phyloP scores from a whole-genome alignment of 2,329 filamentous ascomycete species.

The Arthrobotrys musiformis region DNA sequence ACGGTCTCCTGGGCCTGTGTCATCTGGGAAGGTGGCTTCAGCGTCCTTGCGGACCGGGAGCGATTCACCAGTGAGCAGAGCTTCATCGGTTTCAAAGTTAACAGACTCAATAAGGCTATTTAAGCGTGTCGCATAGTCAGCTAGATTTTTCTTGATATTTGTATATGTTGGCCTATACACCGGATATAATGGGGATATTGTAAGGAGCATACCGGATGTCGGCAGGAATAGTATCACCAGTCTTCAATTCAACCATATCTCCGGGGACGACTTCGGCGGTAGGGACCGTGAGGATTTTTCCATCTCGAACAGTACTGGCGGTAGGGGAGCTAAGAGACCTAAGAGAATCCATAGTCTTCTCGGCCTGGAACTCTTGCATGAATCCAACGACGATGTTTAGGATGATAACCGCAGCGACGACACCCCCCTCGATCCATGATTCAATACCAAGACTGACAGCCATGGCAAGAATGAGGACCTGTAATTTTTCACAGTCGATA shows the following conservation, averaged over 20 bases:
- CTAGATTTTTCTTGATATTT: not conserved
- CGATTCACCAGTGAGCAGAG: constrained; percentile 72
- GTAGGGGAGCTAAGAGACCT: constrained; percentile 67
- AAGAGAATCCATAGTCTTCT: constrained; percentile 69
- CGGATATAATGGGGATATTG: constrained; percentile 60
- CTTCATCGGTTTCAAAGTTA: constrained; percentile 72
- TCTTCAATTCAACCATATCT: constrained; percentile 70
- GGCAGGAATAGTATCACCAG: constrained; percentile 64
- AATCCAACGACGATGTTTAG: constrained; percentile 72
- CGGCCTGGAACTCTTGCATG: constrained; percentile 68
- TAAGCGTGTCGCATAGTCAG: not conserved
- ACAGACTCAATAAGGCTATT: constrained; percentile 66
- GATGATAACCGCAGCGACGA: constrained; percentile 69
- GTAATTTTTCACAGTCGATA: constrained; percentile 34
- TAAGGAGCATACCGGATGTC: constrained; percentile 62
- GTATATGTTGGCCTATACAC: no score
- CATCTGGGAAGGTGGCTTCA: constrained; percentile 65
- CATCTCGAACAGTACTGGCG: constrained; percentile 67
- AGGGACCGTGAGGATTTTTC: constrained; percentile 66
- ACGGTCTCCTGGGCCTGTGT: constrained; percentile 72
- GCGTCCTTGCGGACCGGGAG: constrained; percentile 69
- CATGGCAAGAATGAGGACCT: constrained; percentile 70
- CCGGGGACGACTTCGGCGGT: constrained; percentile 70
- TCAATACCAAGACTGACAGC: constrained; percentile 69
- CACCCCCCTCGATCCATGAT: constrained; percentile 72